A percentile compares a stretch with the other conserved stretches of the same genome.
phyloP scores from a whole-genome alignment of 352 stramenopile genomes.

The Phytophthora cryptogea region DNA sequence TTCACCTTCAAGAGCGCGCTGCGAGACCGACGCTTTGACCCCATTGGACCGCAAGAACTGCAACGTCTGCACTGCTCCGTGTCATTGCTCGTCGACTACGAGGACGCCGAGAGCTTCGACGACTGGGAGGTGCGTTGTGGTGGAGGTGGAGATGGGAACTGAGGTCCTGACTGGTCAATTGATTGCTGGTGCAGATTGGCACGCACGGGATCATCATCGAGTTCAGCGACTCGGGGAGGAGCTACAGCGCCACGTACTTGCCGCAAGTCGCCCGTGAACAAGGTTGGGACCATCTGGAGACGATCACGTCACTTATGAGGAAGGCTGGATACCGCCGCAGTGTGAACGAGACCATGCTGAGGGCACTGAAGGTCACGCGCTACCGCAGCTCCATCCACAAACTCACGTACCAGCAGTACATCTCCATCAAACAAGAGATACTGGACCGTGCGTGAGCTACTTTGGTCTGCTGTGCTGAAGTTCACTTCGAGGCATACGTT shows the following conservation, averaged over 20 bases:
- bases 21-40: constrained; percentile 76
- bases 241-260: constrained; percentile 80
- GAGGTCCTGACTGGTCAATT: not conserved
- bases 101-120: constrained; percentile 74
- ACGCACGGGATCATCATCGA: constrained; percentile 85
- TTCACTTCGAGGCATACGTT: not conserved
- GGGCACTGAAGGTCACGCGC: constrained; percentile 71
- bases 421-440: constrained; percentile 62
- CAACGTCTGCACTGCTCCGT: constrained; percentile 74
- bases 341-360: constrained; percentile 61
- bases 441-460: constrained; percentile 21
- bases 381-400: constrained; percentile 86
- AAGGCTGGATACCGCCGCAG: constrained; percentile 75
- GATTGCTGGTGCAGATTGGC: constrained; percentile 42
- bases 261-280: constrained; percentile 80
- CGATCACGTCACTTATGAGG: constrained; percentile 76
- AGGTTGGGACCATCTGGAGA: constrained; percentile 71
- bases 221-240: constrained; percentile 56
- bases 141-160: not conserved
- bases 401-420: constrained; percentile 81
- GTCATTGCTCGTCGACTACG: constrained; percentile 83
- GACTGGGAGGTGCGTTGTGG: constrained; percentile 68
- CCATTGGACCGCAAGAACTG: constrained; percentile 70
- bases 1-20: constrained; percentile 87
- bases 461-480: not conserved